phyloP scores from a whole-genome alignment of 2,329 filamentous ascomycete species.

The Hyphodiscus sp. region DNA sequence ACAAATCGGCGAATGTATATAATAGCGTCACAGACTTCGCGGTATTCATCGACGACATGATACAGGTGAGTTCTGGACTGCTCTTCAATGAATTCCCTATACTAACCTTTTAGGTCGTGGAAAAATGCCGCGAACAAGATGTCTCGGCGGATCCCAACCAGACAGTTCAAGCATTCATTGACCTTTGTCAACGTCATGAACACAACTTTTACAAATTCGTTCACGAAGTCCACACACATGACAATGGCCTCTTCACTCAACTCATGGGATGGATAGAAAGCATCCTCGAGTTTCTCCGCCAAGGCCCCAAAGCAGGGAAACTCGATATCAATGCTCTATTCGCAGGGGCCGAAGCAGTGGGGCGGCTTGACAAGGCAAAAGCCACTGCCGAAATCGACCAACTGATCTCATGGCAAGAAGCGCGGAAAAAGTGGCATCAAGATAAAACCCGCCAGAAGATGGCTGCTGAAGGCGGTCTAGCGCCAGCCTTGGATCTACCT shows the following conservation, averaged over 20 bases:
- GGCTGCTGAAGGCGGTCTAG: conserved; percentile 67
- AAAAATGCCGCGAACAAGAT: conserved; percentile 64
- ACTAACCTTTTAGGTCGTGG: conserved; percentile 46
- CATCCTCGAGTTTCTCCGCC: conserved; percentile 85
- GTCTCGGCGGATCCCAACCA: conserved; percentile 94
- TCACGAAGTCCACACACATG: conserved; percentile 93
- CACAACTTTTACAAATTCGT: conserved; percentile 99
- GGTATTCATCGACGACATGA: conserved; percentile 86
- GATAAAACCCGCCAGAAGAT: conserved; percentile 99
- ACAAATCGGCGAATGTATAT: conserved; percentile 98
- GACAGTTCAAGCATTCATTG: conserved; percentile 96
- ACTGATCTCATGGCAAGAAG: conserved; percentile 89
- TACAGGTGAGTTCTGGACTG: conserved; percentile 50
- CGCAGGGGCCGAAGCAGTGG: conserved; percentile 65
- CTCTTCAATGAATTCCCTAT: background rate
- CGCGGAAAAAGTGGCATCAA: conserved; percentile 94
- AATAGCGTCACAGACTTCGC: conserved; percentile 96
- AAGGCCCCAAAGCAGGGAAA: conserved; percentile 77
- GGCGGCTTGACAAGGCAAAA: conserved; percentile 61
- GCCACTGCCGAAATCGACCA: conserved; percentile 76
- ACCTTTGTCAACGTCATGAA: conserved; percentile 89
- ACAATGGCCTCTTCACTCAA: conserved; percentile 92
- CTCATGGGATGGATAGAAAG: conserved; percentile 97
- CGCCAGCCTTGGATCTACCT: conserved; percentile 39
- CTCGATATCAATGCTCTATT: conserved; percentile 94